A percentile compares a stretch with the other conserved stretches of the same genome.
Evolutionary conservation across 371 early-diverging fungal species (phyloP).

Genomic region (Chytridium lagenaria): DNA sequence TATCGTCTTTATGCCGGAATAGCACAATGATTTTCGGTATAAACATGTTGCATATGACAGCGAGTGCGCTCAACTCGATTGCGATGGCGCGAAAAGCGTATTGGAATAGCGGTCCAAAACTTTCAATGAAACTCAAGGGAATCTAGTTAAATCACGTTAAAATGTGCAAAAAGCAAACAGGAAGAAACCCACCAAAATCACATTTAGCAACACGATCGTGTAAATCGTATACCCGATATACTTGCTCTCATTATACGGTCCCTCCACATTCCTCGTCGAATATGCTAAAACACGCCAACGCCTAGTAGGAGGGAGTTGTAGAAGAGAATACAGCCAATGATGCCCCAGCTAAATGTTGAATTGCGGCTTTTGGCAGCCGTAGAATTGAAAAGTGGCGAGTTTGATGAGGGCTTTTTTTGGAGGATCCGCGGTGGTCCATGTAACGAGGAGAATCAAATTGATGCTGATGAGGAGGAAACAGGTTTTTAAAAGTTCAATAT

Average conservation of each 20-base stretch:
- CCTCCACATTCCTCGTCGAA: conserved; percentile 10
- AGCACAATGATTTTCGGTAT: conserved; percentile 5
- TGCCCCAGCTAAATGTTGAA: background rate
- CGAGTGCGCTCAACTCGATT: background rate
- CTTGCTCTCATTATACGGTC: background rate
- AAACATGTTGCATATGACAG: conserved; percentile 11
- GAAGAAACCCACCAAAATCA: conserved; percentile 1
- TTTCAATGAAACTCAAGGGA: conserved; percentile 10
- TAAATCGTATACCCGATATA: conserved; percentile 20
- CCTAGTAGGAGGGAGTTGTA: background rate
- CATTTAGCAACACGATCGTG: conserved; percentile 2
- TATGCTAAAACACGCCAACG: conserved; percentile 10
- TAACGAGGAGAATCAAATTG: background rate
- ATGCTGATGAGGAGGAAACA: background rate
- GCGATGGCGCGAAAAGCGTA: conserved; percentile 10
- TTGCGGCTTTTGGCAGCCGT: background rate
- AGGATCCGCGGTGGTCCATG: conserved; percentile 13
- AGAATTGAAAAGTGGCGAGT: conserved; percentile 8
- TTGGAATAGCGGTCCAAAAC: background rate
- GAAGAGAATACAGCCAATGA: background rate
- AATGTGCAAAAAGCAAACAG: background rate
- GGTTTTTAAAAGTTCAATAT: conserved; percentile 1
- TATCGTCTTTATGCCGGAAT: conserved; percentile 4
- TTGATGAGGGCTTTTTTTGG: conserved; percentile 7
- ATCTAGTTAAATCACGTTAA: background rate